Evolutionary conservation across 1,139 yeast species (phyloP).

Genomic region (Suhomyces wounanorum): DNA sequence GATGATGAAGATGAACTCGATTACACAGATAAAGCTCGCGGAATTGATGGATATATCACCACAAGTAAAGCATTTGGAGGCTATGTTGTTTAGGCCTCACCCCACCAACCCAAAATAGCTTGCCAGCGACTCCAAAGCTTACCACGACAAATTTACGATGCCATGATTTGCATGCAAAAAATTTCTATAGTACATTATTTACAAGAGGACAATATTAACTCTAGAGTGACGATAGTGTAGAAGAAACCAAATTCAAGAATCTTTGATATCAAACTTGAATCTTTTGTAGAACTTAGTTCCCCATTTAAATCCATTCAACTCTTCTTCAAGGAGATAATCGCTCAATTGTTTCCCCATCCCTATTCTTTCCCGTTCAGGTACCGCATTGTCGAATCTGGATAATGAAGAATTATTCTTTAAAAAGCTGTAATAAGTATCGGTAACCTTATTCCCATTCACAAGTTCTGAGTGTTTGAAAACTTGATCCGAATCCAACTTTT

Average conservation of each 20-base stretch:
- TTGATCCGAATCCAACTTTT: conserved; percentile 19
- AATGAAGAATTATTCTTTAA: background rate
- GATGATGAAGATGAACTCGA: conserved; percentile 28
- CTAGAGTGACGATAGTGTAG: background rate
- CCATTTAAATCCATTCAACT: conserved; percentile 27
- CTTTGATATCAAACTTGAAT: conserved; percentile 20
- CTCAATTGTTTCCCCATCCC: conserved; percentile 37
- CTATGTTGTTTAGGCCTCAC: conserved; percentile 31
- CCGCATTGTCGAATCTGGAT: conserved; percentile 16
- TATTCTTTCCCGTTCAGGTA: conserved; percentile 28
- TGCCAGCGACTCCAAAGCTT: background rate
- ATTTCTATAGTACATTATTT: conserved; percentile 5
- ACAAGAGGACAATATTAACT: background rate
- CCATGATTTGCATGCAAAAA: conserved; percentile 5
- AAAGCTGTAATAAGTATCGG: background rate
- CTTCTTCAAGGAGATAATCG: conserved; percentile 31
- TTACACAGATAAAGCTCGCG: conserved; percentile 19
- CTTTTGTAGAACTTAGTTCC: conserved; percentile 34
- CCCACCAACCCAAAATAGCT: background rate
- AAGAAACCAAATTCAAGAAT: background rate
- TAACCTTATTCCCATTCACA: conserved; percentile 20
- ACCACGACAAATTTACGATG: conserved; percentile 1
- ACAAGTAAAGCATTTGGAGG: conserved; percentile 41
- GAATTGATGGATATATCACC: conserved; percentile 41
- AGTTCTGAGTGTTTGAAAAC: conserved; percentile 42